Conservation (phyloP, 306 rosid species). For the Cucumis melo region DNA sequence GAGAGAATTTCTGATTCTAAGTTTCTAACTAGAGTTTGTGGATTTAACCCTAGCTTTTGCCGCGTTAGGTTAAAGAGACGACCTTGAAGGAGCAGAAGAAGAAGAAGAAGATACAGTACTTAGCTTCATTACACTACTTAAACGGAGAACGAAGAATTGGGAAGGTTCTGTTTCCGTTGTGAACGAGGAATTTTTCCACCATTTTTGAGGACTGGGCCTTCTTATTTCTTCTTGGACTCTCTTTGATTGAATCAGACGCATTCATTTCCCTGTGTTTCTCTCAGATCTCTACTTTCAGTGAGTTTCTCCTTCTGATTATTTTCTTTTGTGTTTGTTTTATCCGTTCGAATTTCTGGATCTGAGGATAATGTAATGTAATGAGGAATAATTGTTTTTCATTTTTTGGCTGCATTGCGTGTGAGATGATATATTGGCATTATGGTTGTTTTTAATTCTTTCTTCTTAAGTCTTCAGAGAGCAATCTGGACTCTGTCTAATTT, state of each 20-base stretch:
- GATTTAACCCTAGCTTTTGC: slow-evolving; percentile 15
- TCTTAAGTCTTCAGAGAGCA: neutral
- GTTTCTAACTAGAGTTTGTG: slow-evolving; percentile 29
- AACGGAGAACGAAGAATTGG: neutral
- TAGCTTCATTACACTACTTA: neutral
- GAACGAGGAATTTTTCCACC: slow-evolving; percentile 9
- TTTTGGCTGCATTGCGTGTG: neutral
- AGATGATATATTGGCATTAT: neutral
- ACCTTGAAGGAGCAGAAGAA: neutral
- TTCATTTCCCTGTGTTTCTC: neutral
- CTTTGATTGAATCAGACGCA: neutral
- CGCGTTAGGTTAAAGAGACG: slow-evolving; percentile 38
- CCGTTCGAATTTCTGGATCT: neutral
- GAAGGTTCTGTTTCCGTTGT: slow-evolving; percentile 17
- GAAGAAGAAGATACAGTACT: neutral
- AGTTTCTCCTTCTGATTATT: slow-evolving; percentile 17
- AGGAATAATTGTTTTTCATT: neutral
- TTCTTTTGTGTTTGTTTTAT: neutral
- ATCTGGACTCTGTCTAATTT: neutral
- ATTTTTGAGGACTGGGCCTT: neutral
- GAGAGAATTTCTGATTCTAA: neutral
- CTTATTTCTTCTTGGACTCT: slow-evolving; percentile 8
- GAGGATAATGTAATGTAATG: neutral
- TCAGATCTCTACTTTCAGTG: slow-evolving; percentile 48
- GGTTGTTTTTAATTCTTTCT: neutral